Evolutionary conservation across 129 eudicot genomes (phyloP), one percentile per base, ranked within the genome.

Genomic region (Chrysanthemum seticuspe): DNA sequence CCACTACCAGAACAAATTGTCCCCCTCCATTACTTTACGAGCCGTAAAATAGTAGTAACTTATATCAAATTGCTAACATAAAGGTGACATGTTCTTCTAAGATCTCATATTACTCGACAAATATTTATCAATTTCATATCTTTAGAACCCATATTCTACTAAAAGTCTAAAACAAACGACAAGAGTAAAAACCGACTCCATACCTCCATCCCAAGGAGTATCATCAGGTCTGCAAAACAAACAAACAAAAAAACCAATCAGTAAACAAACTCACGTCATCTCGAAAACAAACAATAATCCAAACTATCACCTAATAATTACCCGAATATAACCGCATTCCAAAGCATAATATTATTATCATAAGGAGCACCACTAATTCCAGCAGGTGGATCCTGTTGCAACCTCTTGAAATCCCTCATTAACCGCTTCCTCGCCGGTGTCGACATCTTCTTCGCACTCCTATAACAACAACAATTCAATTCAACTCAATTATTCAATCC

Each of bases 321-420:
- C 96, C 96, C 96, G 64, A 88, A 88, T 62, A 88, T 86, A 10
- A 88, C 89, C 51, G 96, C 96, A 60, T 88, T 88, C 91, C 96
- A 88, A 9, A 88, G 88, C 96, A 88, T 86, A 6, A 88, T 88
- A 72, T 88, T 88, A 55, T 83, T 86, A 62, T 89, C 91, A 67
- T 78, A 85, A 6, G 88, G 86, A 0, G 88, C 88, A 68, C 88
- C 91, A 76, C 88, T 86, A 60, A 86, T 84, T 66, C 96, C 91
- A 63, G 96, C 96, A 6, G 96, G 96, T 47, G 96, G 96, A 72
- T 86, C 96, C 80, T 89, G 96, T 83, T 86, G 87, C 67, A 89
- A 62, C 81, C 95, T 75, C 84, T 86, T 89, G 67, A 89, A 89
- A 78, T 88, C 96, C 84, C 91, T 83, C 91, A 88, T 88, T 76